Percentiles rank a stretch among this genome's conserved stretches.
phyloP scores from a whole-genome alignment of 2,329 filamentous ascomycete genomes.

The Alternaria sp. region DNA sequence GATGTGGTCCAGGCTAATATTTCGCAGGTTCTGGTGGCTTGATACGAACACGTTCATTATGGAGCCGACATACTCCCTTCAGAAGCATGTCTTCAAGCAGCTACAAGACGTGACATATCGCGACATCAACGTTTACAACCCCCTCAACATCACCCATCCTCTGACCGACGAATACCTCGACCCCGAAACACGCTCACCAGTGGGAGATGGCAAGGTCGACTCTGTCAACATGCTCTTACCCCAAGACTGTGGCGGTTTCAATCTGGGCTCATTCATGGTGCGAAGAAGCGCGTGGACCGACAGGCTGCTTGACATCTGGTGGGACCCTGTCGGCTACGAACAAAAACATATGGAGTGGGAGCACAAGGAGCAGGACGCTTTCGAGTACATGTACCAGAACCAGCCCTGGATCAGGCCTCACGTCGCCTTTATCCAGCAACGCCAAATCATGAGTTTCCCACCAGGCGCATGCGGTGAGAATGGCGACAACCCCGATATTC shows the following conservation, averaged over 20 bases:
- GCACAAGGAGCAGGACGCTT: constrained; percentile 95
- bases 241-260: constrained; percentile 96
- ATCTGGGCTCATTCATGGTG: constrained; percentile 93
- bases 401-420: constrained; percentile 93
- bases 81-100: constrained; percentile 86
- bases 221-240: constrained; percentile 89
- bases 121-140: constrained; percentile 96
- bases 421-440: constrained; percentile 86
- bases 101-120: constrained; percentile 80
- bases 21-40: constrained; percentile 97
- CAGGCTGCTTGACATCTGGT: constrained; percentile 92
- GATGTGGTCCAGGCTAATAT: constrained; percentile 31
- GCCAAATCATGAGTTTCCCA: constrained; percentile 94
- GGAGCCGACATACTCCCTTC: constrained; percentile 90
- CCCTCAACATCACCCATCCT: constrained; percentile 90
- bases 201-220: constrained; percentile 76
- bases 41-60: constrained; percentile 98
- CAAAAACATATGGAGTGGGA: constrained; percentile 99
- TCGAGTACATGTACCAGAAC: constrained; percentile 88
- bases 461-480: constrained; percentile 84
- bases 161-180: constrained; percentile 78
- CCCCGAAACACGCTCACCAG: constrained; percentile 69
- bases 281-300: constrained; percentile 88
- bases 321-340: constrained; percentile 97
- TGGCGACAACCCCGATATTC: constrained; percentile 75